Conservation (phyloP, 805 yeast genomes). For the Wickerhamomyces hampshirensis region DNA sequence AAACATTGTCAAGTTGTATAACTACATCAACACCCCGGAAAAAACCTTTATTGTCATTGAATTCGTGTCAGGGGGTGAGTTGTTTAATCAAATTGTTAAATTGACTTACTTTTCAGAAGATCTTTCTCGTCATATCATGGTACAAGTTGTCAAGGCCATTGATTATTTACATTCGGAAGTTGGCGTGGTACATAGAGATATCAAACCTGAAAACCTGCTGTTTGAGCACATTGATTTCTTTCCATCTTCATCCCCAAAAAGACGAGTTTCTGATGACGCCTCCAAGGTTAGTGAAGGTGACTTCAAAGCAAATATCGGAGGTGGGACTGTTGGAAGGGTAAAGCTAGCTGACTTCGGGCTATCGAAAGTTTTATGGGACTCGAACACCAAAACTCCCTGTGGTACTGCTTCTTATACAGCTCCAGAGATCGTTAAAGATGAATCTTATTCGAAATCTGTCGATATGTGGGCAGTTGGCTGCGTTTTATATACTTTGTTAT, state of each 20-base stretch:
- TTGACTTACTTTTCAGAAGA: slow-evolving; percentile 64
- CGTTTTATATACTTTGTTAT: slow-evolving; percentile 84
- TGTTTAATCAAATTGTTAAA: slow-evolving; percentile 62
- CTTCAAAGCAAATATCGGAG: slow-evolving; percentile 76
- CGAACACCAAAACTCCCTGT: slow-evolving; percentile 93
- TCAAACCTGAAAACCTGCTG: slow-evolving; percentile 75
- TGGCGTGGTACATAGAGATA: slow-evolving; percentile 80
- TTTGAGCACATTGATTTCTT: slow-evolving; percentile 54
- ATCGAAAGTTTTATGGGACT: slow-evolving; percentile 75
- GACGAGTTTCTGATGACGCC: slow-evolving; percentile 64
- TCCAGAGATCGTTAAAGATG: slow-evolving; percentile 95
- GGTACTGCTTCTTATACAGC: slow-evolving; percentile 99
- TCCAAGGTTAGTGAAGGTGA: slow-evolving; percentile 83
- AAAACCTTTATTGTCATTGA: slow-evolving; percentile 71
- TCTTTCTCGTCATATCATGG: slow-evolving; percentile 55
- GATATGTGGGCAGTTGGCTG: slow-evolving; percentile 99
- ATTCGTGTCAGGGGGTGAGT: slow-evolving; percentile 71
- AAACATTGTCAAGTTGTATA: slow-evolving; percentile 59
- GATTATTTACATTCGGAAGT: slow-evolving; percentile 65
- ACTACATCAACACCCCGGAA: slow-evolving; percentile 57
- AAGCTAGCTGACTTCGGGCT: slow-evolving; percentile 95
- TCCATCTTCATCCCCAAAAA: slow-evolving; percentile 33
- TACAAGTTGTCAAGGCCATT: slow-evolving; percentile 60
- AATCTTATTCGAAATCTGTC: slow-evolving; percentile 86
- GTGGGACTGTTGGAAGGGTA: slow-evolving; percentile 86